phyloP scores from a whole-genome alignment of 2,329 filamentous ascomycete species.

The Xylaria sp. region DNA sequence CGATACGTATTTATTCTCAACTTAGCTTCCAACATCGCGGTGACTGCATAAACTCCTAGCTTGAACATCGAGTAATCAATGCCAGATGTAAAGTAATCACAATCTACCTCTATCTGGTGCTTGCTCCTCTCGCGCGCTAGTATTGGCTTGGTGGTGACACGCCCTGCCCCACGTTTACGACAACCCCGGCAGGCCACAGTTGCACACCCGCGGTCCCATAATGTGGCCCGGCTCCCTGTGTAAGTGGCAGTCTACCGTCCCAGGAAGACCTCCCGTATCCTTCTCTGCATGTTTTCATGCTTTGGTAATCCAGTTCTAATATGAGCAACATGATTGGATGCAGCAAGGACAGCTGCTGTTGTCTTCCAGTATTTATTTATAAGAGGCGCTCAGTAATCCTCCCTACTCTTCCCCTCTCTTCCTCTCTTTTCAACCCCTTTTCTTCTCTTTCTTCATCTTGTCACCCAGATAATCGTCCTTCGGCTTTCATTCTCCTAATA shows the following conservation, averaged over 20 bases:
- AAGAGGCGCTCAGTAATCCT: slow-evolving; percentile 7
- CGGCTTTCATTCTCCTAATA: neutral
- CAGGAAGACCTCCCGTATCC: slow-evolving; percentile 10
- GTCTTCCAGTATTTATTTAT: slow-evolving; percentile 22
- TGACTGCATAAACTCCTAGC: neutral
- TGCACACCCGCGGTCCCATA: slow-evolving; percentile 4
- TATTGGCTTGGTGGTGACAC: neutral
- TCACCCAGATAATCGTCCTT: neutral
- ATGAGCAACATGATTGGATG: slow-evolving; percentile 24
- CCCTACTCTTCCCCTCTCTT: neutral
- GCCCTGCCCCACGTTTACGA: slow-evolving; percentile 17
- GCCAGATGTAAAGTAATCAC: slow-evolving; percentile 2
- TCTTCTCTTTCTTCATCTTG: slow-evolving; percentile 2
- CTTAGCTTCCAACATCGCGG: neutral
- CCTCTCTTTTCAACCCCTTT: slow-evolving; percentile 20
- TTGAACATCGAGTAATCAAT: neutral
- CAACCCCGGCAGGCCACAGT: slow-evolving; percentile 20
- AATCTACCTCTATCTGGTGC: neutral
- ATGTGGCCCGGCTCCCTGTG: slow-evolving; percentile 21
- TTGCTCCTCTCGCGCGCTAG: neutral
- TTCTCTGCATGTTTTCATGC: slow-evolving; percentile 10
- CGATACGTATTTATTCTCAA: neutral
- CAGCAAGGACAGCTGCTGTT: neutral
- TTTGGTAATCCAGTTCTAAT: slow-evolving; percentile 6
- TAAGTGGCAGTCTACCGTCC: slow-evolving; percentile 21